phyloP scores from a whole-genome alignment of 1,284 basidiomycete genomes.

The Mycena sp. region DNA sequence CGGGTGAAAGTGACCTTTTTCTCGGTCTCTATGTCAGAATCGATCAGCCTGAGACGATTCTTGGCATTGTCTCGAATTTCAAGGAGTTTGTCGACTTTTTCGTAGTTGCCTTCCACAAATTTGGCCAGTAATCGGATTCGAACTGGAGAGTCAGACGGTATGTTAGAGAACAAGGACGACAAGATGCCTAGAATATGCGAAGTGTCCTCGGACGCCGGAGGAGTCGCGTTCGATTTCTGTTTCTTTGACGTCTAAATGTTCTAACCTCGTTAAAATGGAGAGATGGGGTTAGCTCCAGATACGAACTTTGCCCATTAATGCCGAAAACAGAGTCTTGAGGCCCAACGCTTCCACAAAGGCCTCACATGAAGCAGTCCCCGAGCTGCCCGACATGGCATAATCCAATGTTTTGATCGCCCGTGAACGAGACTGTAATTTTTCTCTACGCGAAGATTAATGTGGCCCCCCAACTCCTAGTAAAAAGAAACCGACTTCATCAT shows the following conservation, averaged over 20 bases:
- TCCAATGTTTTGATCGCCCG: slow-evolving; percentile 92
- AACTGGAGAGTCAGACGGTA: slow-evolving; percentile 84
- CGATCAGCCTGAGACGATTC: slow-evolving; percentile 64
- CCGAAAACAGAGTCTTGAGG: slow-evolving; percentile 88
- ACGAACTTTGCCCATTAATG: slow-evolving; percentile 91
- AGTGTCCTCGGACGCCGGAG: slow-evolving; percentile 81
- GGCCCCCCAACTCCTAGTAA: slow-evolving; percentile 5
- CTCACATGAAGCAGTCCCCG: slow-evolving; percentile 82
- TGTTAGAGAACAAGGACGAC: slow-evolving; percentile 88
- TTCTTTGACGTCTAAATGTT: slow-evolving; percentile 64
- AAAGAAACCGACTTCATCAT: slow-evolving; percentile 84
- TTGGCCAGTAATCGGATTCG: slow-evolving; percentile 91
- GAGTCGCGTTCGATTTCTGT: slow-evolving; percentile 56
- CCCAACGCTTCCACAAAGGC: slow-evolving; percentile 90
- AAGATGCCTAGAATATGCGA: slow-evolving; percentile 91
- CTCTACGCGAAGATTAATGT: slow-evolving; percentile 54
- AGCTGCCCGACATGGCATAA: slow-evolving; percentile 86
- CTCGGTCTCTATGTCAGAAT: slow-evolving; percentile 73
- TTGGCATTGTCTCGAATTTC: slow-evolving; percentile 84
- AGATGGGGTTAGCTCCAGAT: background rate
- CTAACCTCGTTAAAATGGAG: slow-evolving; percentile 2
- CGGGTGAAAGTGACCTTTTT: slow-evolving; percentile 58
- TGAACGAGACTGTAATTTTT: slow-evolving; percentile 82
- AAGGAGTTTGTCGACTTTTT: slow-evolving; percentile 92
- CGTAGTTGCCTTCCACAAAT: slow-evolving; percentile 92